Evolutionary conservation across 2,329 filamentous ascomycete genomes (phyloP).

Genomic region (Fusarium sp.): DNA sequence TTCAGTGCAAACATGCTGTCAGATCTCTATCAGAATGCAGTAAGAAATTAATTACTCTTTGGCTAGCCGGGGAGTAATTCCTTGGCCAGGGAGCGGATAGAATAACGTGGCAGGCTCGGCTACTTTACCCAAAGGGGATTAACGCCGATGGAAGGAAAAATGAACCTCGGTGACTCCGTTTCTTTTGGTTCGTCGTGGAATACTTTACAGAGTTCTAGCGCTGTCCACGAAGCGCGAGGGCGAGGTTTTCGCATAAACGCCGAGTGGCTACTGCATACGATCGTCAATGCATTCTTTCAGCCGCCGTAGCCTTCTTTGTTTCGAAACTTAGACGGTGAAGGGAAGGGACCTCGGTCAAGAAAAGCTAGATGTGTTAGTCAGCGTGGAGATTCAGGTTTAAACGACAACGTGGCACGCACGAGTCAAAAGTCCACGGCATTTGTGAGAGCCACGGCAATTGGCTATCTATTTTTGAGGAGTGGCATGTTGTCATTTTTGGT

Average conservation of each 20-base stretch:
- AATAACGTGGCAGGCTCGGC: constrained; percentile 1
- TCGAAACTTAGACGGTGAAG: background rate
- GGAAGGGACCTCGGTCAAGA: background rate
- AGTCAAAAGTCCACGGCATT: background rate
- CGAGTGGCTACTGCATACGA: constrained; percentile 1
- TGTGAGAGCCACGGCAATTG: background rate
- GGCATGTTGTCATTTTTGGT: fast-evolving
- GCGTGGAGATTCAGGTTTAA: background rate
- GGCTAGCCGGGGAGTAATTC: background rate
- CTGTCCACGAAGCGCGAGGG: background rate
- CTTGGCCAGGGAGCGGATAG: background rate
- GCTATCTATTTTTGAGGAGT: background rate
- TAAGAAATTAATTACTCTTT: background rate
- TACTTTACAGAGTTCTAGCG: constrained; percentile 25
- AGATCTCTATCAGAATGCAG: background rate
- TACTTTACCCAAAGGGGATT: background rate
- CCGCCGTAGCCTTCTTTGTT: background rate
- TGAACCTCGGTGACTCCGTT: constrained; percentile 17
- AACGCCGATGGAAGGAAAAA: background rate
- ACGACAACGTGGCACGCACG: fast-evolving
- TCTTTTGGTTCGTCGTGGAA: constrained; percentile 24
- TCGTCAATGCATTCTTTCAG: constrained; percentile 4
- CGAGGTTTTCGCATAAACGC: constrained; percentile 14
- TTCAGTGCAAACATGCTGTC: background rate
- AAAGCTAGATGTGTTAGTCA: background rate